Evolutionary conservation across 768 basidiomycete species (phyloP), one percentile per base, ranked within the genome.

Genomic region (Naematelia aurantialba): DNA sequence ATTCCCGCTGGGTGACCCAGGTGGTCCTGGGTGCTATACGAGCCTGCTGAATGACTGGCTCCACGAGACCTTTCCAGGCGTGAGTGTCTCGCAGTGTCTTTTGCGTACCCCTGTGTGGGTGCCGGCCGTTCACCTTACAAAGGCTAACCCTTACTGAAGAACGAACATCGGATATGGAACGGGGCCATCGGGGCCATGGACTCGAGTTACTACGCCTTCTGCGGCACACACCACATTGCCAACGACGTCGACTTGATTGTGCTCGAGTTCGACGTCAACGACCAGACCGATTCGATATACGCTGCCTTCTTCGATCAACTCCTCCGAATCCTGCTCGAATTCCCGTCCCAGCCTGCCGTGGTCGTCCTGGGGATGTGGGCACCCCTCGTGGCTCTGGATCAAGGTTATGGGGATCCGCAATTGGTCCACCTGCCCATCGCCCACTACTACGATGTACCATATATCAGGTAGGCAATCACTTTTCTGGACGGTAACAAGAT

Each of bases 101-200:
- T 17, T 17, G 8, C 8, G 34, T 39, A 39, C 34, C 34, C 17
- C 34, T 8, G 34, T 39, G 17, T 39, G 8, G 8, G 8, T 39
- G 34, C 8, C 34, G 34, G 8, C 34, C 34, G 8, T 17, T 39
- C 8, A 8, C 34, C 8, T 8, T 39, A 17, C 34, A 8, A 39
- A 39, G 8, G 8, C 34, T 8, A 39, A 39, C 17, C 34, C 22
- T 52, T 5, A n/a, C n/a, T 8, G 25, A 26, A 68, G 67, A 51
- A 53, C 17, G 45, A 62, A 22, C 69, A 70, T 52, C 60, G 68
- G 48, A 59, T 74, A 13, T 56, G 67, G 62, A 76, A 76, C 55
- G 74, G 74, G 19, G 74, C 74, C 0, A 74, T 76, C 21, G 74
- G 74, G 0, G 74, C 70, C 12, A 74, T 76, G 74, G 74, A 76